phyloP scores from a whole-genome alignment of 225 moss, liverwort and hornwort species.

The Polytrichum formosum region DNA sequence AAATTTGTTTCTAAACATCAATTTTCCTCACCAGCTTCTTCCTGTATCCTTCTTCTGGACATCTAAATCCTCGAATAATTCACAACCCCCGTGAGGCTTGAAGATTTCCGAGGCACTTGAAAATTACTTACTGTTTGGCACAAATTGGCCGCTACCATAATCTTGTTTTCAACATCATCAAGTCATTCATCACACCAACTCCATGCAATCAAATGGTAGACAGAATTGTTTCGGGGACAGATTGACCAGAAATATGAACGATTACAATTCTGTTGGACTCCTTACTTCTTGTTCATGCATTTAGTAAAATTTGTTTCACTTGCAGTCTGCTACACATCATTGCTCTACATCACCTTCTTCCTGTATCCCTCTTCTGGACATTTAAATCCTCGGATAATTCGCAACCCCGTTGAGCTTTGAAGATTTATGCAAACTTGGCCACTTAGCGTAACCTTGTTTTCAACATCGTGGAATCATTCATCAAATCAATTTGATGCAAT shows the following conservation, averaged over 20 bases:
- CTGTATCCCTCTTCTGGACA: not conserved
- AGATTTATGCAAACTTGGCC: not conserved
- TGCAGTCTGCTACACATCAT: not conserved
- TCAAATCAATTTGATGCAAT: not conserved
- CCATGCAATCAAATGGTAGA: not conserved
- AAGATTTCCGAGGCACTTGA: too few relatives aligned
- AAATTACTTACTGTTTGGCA: not conserved
- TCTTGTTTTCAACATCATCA: not conserved
- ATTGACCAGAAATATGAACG: too few relatives aligned
- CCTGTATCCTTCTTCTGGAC: not conserved
- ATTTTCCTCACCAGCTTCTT: not conserved
- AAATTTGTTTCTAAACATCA: not conserved
- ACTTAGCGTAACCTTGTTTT: conserved; percentile 2
- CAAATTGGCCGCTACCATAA: conserved; percentile 4
- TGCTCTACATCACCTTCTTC: not conserved
- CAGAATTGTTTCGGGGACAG: not conserved
- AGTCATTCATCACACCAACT: not conserved
- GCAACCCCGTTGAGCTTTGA: not conserved
- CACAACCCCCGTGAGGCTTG: not conserved
- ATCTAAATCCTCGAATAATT: not conserved
- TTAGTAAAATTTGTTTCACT: too few relatives aligned
- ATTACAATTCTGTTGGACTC: not conserved
- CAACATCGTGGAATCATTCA: not conserved
- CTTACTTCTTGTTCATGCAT: too few relatives aligned
- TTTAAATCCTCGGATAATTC: not conserved